Percentiles rank a stretch among this genome's conserved stretches.
These are phyloP conservation scores for Bipolaris sorokiniana DNA, from an alignment of 2,329 filamentous ascomycete species.

Conservation along the genomic window DNA sequence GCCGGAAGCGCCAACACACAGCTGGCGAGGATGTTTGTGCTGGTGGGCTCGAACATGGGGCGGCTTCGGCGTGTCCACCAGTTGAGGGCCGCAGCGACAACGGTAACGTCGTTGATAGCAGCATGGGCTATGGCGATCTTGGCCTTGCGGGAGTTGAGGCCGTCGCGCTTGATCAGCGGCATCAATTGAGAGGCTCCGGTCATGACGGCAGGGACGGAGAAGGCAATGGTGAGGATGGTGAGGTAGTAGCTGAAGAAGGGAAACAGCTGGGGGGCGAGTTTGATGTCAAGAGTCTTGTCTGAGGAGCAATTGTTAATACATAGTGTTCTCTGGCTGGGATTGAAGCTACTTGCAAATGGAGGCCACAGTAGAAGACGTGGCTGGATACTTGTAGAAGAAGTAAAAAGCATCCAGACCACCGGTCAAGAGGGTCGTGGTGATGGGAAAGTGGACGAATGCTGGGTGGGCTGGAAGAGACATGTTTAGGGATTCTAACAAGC, in stretches of 20 bases:
- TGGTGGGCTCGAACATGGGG: slow-evolving; percentile 44
- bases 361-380: slow-evolving; percentile 41
- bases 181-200: slow-evolving; percentile 48
- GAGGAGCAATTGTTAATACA: slow-evolving; percentile 1
- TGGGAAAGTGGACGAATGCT: slow-evolving; percentile 56
- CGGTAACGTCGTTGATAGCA: slow-evolving; percentile 50
- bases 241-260: slow-evolving; percentile 54
- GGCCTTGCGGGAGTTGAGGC: slow-evolving; percentile 51
- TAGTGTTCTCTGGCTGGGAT: too few relatives aligned
- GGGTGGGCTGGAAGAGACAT: slow-evolving; percentile 54
- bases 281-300: slow-evolving; percentile 40
- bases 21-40: slow-evolving; percentile 49
- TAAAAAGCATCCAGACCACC: slow-evolving; percentile 52
- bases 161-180: slow-evolving; percentile 52
- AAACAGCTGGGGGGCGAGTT: slow-evolving; percentile 39
- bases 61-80: slow-evolving; percentile 51
- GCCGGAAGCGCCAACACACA: slow-evolving; percentile 42
- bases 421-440: slow-evolving; percentile 53
- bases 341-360: slow-evolving; percentile 29
- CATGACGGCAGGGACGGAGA: slow-evolving; percentile 41
- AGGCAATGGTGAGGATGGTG: slow-evolving; percentile 49
- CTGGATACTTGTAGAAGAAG: slow-evolving; percentile 40
- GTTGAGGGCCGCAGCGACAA: slow-evolving; percentile 50
- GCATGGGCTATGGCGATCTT: slow-evolving; percentile 53
- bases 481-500: slow-evolving; percentile 3